A percentile compares a stretch with the other conserved stretches of the same genome.
phyloP scores from a whole-genome alignment of 331 rosid species.

The Rhamnella rubrinervis region DNA sequence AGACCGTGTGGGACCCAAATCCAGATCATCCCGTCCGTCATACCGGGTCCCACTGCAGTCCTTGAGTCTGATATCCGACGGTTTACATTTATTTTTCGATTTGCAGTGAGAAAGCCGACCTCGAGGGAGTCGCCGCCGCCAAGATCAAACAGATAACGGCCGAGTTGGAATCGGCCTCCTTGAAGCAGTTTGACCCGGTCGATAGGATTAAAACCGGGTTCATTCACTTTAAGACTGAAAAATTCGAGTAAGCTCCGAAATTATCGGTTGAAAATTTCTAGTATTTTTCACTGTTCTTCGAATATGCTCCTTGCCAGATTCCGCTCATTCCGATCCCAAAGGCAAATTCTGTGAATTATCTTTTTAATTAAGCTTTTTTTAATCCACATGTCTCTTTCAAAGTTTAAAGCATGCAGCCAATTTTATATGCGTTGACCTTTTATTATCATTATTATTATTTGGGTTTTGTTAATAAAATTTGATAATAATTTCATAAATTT shows the following conservation, averaged over 20 bases:
- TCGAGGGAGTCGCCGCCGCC: conserved; percentile 66
- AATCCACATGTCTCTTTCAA: conserved; percentile 1
- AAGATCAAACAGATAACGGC: conserved; percentile 82
- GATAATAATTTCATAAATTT: too few species aligned
- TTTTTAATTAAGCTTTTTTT: not conserved
- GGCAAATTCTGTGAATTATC: not conserved
- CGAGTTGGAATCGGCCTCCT: conserved; percentile 43
- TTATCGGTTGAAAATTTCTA: not conserved
- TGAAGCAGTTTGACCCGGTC: conserved; percentile 48
- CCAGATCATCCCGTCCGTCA: conserved; percentile 4
- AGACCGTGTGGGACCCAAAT: conserved; percentile 21
- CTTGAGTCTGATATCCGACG: conserved; percentile 10
- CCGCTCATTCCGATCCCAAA: not conserved
- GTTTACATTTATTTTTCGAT: not conserved
- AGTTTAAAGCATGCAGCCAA: not conserved
- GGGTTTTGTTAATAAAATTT: not conserved
- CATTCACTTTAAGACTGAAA: conserved; percentile 64
- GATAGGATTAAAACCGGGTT: conserved; percentile 80
- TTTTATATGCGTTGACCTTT: conserved; percentile 2
- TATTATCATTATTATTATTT: not conserved
- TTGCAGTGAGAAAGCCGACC: conserved; percentile 58
- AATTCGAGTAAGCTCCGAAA: conserved; percentile 54
- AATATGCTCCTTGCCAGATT: conserved; percentile 30
- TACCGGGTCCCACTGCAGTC: conserved; percentile 19
- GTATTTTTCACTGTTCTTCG: not conserved